A percentile compares a stretch with the other conserved stretches of the same genome.
These are phyloP conservation scores for Ascochyta fabae DNA, from an alignment of 2,329 filamentous ascomycete genomes.

Conservation along the genomic window DNA sequence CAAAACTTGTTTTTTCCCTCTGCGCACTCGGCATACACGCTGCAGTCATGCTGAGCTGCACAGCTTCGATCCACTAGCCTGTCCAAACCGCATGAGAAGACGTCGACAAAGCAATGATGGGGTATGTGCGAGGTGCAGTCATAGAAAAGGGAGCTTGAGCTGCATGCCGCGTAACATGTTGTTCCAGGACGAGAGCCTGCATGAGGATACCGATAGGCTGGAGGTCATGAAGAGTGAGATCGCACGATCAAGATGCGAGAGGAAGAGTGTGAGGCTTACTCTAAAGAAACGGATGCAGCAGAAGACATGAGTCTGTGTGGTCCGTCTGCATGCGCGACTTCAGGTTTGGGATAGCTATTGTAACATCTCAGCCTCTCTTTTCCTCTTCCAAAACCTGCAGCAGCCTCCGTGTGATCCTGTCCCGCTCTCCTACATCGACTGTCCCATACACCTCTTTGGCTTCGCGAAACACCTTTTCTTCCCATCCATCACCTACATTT, in stretches of 20 bases:
- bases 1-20: constrained; percentile 21
- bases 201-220: too few relatives aligned
- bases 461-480: constrained; percentile 54
- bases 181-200: background rate
- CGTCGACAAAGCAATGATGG: background rate
- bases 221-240: background rate
- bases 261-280: background rate
- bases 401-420: constrained; percentile 52
- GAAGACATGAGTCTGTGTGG: background rate
- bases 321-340: background rate
- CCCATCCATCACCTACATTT: constrained; percentile 54
- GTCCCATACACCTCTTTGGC: constrained; percentile 57
- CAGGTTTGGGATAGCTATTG: background rate
- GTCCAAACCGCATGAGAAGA: constrained; percentile 37
- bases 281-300: background rate
- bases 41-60: constrained; percentile 33
- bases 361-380: constrained; percentile 12
- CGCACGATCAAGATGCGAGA: background rate
- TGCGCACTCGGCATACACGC: constrained; percentile 23
- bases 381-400: constrained; percentile 49
- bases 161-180: background rate
- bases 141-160: constrained; percentile 28
- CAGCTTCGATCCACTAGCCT: constrained; percentile 22
- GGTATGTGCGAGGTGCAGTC: constrained; percentile 20
- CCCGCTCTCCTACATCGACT: constrained; percentile 50